Base-by-base conservation (phyloP, 2,329 filamentous ascomycete species). In the Colletotrichum shisoi region DNA sequence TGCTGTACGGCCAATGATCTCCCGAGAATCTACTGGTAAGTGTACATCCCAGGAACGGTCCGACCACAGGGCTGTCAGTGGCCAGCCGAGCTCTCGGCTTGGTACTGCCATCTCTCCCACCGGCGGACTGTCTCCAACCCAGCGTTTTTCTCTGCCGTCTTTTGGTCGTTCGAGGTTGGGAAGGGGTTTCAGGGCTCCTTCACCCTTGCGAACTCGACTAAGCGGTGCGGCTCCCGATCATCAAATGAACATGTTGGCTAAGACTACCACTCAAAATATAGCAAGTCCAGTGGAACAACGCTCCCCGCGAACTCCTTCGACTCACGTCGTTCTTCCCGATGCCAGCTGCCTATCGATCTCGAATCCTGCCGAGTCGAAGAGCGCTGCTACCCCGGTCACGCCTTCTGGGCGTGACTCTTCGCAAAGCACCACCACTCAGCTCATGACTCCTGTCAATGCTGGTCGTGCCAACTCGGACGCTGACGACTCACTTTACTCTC, bases 321-420 rank as follows among this genome's bases (percentile, higher is more conserved):
- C 95, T 68, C 85, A 84, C 61, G 85, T 92, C 73, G 83, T 89
- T 31, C 90, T 91, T 31, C 89, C 90, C 7, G 94, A 97, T 75
- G 89, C 93, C 0, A 96, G 91, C 77, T 87, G 88, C 45, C 81
- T 97, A 19, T 94, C 93, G 1, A 94, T 97, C 67, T 95, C 92
- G 3, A 89, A 87, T 63, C 81, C 83, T 19, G 71, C 73, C 34
- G 73, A 70, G 31, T 86, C 87, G 13, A 61, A 40, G 34, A 46
- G 34, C 27, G 37, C 56, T 13, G 57, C 58, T 24, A 69, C 69
- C 21, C 94, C 94, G 0, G 93, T 92, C 1, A 98, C 94, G 0
- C 94, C 94, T 4, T 82, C 85, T 13, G 83, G 83, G 45, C 81
- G 85, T 31, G 83, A 84, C 60, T 79, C 80, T 45, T 77, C 79